Evolutionary conservation across 192 early-diverging fungal species (phyloP).

Genomic region (Gryganskiella cystojenkinii): DNA sequence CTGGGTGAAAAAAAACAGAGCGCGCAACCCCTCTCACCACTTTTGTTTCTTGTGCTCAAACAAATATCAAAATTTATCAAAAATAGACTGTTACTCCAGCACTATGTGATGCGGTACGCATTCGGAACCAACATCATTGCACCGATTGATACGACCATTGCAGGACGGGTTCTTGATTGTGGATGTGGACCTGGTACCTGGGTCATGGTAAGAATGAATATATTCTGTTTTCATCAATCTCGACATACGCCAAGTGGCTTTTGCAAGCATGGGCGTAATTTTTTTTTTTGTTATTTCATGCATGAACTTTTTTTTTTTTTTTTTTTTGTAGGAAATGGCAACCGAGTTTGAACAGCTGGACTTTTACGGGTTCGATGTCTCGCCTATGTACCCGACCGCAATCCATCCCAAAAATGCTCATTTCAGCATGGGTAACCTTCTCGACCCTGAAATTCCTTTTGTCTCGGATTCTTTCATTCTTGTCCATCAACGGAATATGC

Average conservation of each 20-base stretch:
- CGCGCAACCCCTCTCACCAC: background rate
- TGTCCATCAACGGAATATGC: slow-evolving; percentile 48
- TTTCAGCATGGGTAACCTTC: slow-evolving; percentile 44
- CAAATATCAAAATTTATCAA: no score
- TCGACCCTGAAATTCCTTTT: slow-evolving; percentile 46
- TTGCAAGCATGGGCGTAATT: no score
- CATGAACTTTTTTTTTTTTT: background rate
- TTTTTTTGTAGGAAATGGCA: slow-evolving; percentile 48
- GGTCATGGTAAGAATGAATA: slow-evolving; percentile 48
- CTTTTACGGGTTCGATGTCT: slow-evolving; percentile 49
- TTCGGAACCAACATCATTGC: slow-evolving; percentile 42
- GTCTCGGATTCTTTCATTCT: slow-evolving; percentile 18
- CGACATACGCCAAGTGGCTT: no score
- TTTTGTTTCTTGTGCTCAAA: background rate
- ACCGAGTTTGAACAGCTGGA: slow-evolving; percentile 41
- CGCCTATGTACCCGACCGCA: slow-evolving; percentile 48
- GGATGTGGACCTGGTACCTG: slow-evolving; percentile 54
- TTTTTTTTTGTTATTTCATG: background rate
- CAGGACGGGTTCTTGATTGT: slow-evolving; percentile 41
- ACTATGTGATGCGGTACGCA: slow-evolving; percentile 47
- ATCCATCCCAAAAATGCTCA: slow-evolving; percentile 54
- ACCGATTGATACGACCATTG: slow-evolving; percentile 26
- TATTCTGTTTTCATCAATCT: no score
- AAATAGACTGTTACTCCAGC: slow-evolving; percentile 37
- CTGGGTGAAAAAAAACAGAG: background rate